These are phyloP conservation scores for Suillus alpinus DNA, from an alignment of 768 basidiomycete species.

Conservation along the genomic window DNA sequence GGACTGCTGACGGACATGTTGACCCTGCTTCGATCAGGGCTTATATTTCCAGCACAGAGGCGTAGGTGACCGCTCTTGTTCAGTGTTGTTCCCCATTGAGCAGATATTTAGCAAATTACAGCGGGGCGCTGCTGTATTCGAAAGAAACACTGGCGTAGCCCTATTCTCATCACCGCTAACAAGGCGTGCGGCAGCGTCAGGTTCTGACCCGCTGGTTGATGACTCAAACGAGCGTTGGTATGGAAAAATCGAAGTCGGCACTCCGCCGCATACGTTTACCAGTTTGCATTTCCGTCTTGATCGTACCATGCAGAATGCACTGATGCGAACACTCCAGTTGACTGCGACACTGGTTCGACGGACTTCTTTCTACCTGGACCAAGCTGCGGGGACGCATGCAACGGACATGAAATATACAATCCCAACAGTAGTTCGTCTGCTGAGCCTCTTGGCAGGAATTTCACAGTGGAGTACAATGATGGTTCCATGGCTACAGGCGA, in stretches of 20 bases:
- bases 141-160: constrained; percentile 2
- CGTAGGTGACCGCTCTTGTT: neutral
- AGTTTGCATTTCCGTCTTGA: constrained; percentile 11
- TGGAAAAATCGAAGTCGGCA: constrained; percentile 22
- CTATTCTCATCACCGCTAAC: neutral
- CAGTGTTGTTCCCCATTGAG: constrained; percentile 6
- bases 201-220: constrained; percentile 13
- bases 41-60: constrained; percentile 14
- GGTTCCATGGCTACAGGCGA: constrained; percentile 38
- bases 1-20: constrained; percentile 12
- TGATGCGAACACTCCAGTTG: constrained; percentile 12
- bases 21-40: constrained; percentile 13
- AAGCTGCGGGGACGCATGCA: constrained; percentile 28
- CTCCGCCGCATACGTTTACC: constrained; percentile 18
- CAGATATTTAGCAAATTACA: constrained; percentile 17
- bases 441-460: constrained; percentile 18
- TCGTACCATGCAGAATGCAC: neutral
- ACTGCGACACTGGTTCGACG: constrained; percentile 36
- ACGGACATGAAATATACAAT: constrained; percentile 34
- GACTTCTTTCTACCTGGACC: constrained; percentile 32
- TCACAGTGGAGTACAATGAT: constrained; percentile 42
- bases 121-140: constrained; percentile 11
- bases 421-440: constrained; percentile 32
- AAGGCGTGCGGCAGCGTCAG: neutral
- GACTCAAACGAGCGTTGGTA: constrained; percentile 20